Evolutionary conservation across 1,284 basidiomycete genomes (phyloP), one percentile per base, ranked within the genome.

Genomic region (Irpex sp.): DNA sequence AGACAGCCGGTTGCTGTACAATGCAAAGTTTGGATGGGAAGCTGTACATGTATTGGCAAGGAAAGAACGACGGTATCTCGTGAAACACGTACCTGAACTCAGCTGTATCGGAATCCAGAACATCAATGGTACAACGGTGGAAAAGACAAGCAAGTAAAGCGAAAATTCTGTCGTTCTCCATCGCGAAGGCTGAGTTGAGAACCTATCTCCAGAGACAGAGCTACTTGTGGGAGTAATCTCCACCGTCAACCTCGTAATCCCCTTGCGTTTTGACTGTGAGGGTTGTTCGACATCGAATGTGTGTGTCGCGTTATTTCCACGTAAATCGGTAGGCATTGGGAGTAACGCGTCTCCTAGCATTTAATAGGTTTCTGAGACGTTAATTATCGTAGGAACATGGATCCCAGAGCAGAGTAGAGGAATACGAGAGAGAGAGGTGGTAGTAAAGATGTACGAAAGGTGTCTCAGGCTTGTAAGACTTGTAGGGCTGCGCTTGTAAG

Each of bases 121-220:
- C 94, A 99, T 96, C 69, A 92, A 78, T 0, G 95, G 93, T 10
- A 99, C 82, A 13, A 89, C 91, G 24, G 94, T 67, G 15, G 84
- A 79, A 54, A 93, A 90, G 1, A 92, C 85, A 32, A 92, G 73
- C 72, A 87, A 91, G 83, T 99, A 99, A 67, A 94, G 78, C 72
- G 89, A 85, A 84, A 98, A 99, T 81, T 99, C 98, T 18, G 84
- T 81, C 0, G 96, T 95, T 64, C 82, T 83, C 98, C 97, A 99
- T 83, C 94, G 81, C 38, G 90, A 75, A 6, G 82, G 81, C 62
- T 76, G 79, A 24, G 69, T 54, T 6, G 70, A 71, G 7, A 67
- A 65, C 70, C 72, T 71, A 66, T 73, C 77, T 77, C 72, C 71
- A 6, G 38, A 4, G 11, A 15, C 71, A 18, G 80, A 59, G 65